Evolutionary conservation across 129 eudicot species (phyloP), one percentile per base, ranked within the genome.

Genomic region (Dittrichia graveolens): DNA sequence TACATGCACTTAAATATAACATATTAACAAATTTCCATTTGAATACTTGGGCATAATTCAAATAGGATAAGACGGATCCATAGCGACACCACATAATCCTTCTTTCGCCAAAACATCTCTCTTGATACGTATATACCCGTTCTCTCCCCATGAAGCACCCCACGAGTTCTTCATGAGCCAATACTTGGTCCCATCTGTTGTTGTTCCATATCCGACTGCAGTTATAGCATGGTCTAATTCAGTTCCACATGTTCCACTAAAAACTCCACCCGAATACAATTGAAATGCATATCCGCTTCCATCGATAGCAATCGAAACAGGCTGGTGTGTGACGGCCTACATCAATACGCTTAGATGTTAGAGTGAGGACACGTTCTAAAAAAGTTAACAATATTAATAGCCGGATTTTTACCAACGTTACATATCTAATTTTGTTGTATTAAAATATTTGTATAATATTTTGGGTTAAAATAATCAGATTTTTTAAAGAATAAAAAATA

Each of bases 131-230:
- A 82, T 74, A 48, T 73, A 83, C 13, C 96, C 91, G 2, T 56
- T 43, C 65, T 77, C 80, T 3, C 95, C 91, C 91, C 89, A 86
- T 0, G 37, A 62, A 0, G 79, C 6, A 0, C 85, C 89, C 95
- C 95, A 88, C 1, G 89, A 85, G 61, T 88, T 85, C 71, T 85
- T 88, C 57, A 85, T 65, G 3, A 89, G n/a, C 95, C 95, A 89
- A 72, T 75, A 89, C 69, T 83, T 81, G 10, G 63, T 69, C 38
- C 89, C 91, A 53, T 81, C 77, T 2, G 44, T 55, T 53, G 14
- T 65, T 4, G 77, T 46, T 3, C 95, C 91, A 40, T 81, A 89
- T 8, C 95, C 89, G 2, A 89, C 83, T 0, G 76, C 78, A 12
- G 91, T 77, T 19, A 89, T 80, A n/a, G 65, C 91, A 70, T 89